Evolutionary conservation across 441 rosid genomes (phyloP), one percentile per base, ranked within the genome.

Genomic region (Euphorbia celastroides): DNA sequence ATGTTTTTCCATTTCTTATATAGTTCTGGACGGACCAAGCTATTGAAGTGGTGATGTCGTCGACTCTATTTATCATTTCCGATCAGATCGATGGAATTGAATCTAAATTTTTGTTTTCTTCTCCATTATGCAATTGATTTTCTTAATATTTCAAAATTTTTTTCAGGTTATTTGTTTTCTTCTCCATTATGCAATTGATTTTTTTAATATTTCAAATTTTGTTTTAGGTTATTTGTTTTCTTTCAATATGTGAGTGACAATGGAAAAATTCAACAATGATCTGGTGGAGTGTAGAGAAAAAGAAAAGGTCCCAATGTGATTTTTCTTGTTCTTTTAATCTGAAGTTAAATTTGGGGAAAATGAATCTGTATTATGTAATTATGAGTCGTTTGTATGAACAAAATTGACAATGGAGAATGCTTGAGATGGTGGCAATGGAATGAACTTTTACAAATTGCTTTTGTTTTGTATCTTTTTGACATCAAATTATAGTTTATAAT

Each of bases 221-320:
- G 5, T 58, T 67, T 42, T 75, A 83, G 92, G 88, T 55, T 76
- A 82, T 66, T 23, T 83, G 83, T 80, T 87, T 75, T 82, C 93
- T 0, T 26, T 82, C n/a, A 88, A 87, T 50, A 68, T 83, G 1
- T 7, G 73, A 59, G 79, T 83, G 7, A 74, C 80, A 38, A 80
- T 80, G 72, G 81, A 83, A 56, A 83, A 62, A 78, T 83, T 80
- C 78, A 62, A 70, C 31, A 59, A 51, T 20, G 80, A 78, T 11
- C 74, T 79, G 61, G 88, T 85, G 7, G 69, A 62, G 26, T 85
- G 88, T 70, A 68, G 34, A 6, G 82, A 79, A 13, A 60, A 68
- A 12, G 67, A 25, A 55, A 25, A 55, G 69, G 52, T 66, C n/a
- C 14, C 4, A 73, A 78, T 31, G 84, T 74, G 60, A 73, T 78